Percentiles rank a stretch among this genome's conserved stretches.
phyloP scores from a whole-genome alignment of 2,329 filamentous ascomycete genomes.

The Epichloe sibirici region DNA sequence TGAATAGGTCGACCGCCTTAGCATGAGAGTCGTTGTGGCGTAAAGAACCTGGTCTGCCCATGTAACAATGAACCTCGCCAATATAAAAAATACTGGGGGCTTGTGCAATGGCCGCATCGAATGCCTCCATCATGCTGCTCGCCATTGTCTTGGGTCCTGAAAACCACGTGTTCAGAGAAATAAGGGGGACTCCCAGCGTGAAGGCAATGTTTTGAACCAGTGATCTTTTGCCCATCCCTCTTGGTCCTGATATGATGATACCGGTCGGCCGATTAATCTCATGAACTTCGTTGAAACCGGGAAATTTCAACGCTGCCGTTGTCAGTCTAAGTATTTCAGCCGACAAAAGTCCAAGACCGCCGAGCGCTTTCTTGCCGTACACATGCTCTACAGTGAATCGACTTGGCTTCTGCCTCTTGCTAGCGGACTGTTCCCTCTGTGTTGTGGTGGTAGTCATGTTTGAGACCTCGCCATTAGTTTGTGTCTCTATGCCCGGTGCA shows the following conservation, averaged over 20 bases:
- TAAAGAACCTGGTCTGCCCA: conserved; percentile 67
- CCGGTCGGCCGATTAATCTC: conserved; percentile 27
- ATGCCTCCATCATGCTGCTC: conserved; percentile 26
- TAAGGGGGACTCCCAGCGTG: conserved; percentile 58
- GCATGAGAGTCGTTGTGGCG: conserved; percentile 83
- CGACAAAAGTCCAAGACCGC: conserved; percentile 18
- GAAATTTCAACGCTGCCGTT: conserved; percentile 10
- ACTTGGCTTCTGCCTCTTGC: conserved; percentile 19
- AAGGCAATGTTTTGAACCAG: conserved; percentile 64
- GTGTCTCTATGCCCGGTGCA: conserved; percentile 4
- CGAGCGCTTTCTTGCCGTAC: conserved; percentile 13
- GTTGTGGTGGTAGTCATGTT: conserved; percentile 4
- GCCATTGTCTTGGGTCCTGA: conserved; percentile 27
- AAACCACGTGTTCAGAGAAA: conserved; percentile 36
- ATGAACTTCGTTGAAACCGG: conserved; percentile 10
- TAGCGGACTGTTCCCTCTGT: conserved; percentile 16
- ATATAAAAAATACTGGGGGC: conserved; percentile 88
- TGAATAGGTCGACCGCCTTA: conserved; percentile 69
- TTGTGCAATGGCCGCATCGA: conserved; percentile 70
- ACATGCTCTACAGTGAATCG: conserved; percentile 20
- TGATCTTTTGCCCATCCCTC: conserved; percentile 71
- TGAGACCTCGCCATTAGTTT: neutral
- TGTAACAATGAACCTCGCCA: conserved; percentile 73
- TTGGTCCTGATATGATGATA: conserved; percentile 65
- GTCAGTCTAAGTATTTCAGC: conserved; percentile 11